phyloP scores from a whole-genome alignment of 345 rosid genomes.

The Eucalyptus dawsonii region DNA sequence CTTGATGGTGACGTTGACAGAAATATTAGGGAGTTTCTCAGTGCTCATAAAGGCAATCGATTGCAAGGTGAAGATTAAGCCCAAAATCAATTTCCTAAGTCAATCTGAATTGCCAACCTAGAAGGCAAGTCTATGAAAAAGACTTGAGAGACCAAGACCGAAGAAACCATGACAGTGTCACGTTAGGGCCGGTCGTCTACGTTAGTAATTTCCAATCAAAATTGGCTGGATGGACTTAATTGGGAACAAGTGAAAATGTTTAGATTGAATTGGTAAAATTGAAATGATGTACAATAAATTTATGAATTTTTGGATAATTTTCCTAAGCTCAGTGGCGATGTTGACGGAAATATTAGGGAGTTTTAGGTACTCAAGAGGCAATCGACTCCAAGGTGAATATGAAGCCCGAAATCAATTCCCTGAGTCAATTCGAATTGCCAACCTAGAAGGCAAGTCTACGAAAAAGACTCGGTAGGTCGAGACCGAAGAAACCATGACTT shows the following conservation, averaged over 20 bases:
- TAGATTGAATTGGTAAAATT: too few relatives aligned
- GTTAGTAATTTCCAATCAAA: rapidly evolving
- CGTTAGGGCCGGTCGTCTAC: rapidly evolving
- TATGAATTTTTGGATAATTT: too few relatives aligned
- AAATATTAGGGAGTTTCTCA: background rate
- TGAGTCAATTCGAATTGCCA: background rate
- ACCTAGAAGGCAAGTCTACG: background rate
- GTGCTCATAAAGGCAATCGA: background rate
- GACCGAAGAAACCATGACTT: too few relatives aligned
- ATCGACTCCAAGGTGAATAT: background rate
- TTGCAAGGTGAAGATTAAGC: background rate
- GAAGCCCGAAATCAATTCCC: background rate
- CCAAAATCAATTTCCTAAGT: background rate
- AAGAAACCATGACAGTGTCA: background rate
- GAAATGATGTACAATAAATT: rapidly evolving
- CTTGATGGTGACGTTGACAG: background rate
- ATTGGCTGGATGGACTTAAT: too few relatives aligned
- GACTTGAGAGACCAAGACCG: too few relatives aligned
- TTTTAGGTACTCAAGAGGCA: background rate
- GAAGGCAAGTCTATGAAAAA: background rate
- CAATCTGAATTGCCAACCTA: background rate
- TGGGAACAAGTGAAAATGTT: too few relatives aligned
- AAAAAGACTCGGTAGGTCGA: background rate
- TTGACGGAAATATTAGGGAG: background rate
- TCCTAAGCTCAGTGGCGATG: background rate